Evolutionary conservation across 2,329 filamentous ascomycete genomes (phyloP).

Genomic region (Gaeumannomyces tritici): DNA sequence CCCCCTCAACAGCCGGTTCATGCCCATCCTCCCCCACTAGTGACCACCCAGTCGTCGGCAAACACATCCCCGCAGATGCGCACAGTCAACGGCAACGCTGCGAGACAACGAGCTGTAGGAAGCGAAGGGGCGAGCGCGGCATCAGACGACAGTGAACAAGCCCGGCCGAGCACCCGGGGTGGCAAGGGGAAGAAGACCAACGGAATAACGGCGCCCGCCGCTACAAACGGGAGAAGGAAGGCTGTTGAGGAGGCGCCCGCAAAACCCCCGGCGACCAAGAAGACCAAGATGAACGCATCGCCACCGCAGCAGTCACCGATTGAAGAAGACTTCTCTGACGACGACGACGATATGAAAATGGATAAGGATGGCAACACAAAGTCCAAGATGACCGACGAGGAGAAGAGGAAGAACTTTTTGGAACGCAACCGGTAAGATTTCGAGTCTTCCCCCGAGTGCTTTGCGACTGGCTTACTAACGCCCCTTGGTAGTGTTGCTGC

Average conservation of each 20-base stretch:
- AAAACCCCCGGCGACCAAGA: constrained; percentile 61
- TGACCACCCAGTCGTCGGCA: constrained; percentile 18
- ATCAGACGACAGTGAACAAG: constrained; percentile 64
- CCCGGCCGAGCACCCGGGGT: constrained; percentile 52
- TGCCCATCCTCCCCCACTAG: constrained; percentile 32
- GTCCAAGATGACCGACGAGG: constrained; percentile 91
- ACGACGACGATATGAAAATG: constrained; percentile 44
- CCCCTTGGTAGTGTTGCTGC: constrained; percentile 68
- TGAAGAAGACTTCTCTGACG: constrained; percentile 17
- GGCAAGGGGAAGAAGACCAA: constrained; percentile 59
- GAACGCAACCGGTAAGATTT: constrained; percentile 73
- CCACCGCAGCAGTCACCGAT: constrained; percentile 5
- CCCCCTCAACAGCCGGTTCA: constrained; percentile 34
- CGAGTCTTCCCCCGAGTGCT: neutral
- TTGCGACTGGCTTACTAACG: constrained; percentile 12
- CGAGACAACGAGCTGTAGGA: neutral
- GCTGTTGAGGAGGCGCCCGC: constrained; percentile 50
- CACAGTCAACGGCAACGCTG: neutral
- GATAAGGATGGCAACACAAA: constrained; percentile 52
- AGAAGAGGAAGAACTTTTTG: constrained; percentile 96
- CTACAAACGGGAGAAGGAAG: constrained; percentile 65
- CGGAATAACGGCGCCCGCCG: constrained; percentile 21
- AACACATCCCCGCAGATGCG: constrained; percentile 40
- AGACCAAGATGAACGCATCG: constrained; percentile 48
- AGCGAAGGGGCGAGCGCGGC: constrained; percentile 43